A percentile compares a stretch with the other conserved stretches of the same genome.
These are phyloP conservation scores for Candida ortonii DNA, from an alignment of 805 yeast genomes.

Conservation along the genomic window DNA sequence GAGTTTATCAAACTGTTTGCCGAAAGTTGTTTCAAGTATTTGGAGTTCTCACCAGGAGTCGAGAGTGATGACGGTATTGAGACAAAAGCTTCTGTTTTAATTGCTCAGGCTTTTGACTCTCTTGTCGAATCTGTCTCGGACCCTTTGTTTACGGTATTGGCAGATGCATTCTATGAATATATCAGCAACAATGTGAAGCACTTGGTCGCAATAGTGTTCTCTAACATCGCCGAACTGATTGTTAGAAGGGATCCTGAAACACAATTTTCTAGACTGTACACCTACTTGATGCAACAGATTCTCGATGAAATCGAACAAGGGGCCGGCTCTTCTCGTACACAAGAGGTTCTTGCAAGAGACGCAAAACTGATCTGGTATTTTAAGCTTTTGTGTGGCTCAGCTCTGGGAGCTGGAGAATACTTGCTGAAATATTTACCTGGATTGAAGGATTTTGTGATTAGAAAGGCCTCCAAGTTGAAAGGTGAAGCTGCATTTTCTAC, in stretches of 20 bases:
- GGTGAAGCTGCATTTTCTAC: constrained; percentile 65
- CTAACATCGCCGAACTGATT: constrained; percentile 70
- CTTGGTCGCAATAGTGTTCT: constrained; percentile 62
- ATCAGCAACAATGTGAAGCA: constrained; percentile 57
- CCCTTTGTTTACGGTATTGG: constrained; percentile 45
- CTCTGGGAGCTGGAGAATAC: constrained; percentile 62
- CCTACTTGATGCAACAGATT: constrained; percentile 49
- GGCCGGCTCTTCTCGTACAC: constrained; percentile 71
- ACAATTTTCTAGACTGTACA: constrained; percentile 44
- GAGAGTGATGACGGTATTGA: constrained; percentile 51
- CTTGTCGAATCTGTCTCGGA: constrained; percentile 60
- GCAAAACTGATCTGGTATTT: constrained; percentile 70
- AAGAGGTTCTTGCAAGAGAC: constrained; percentile 74
- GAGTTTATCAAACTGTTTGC: constrained; percentile 55
- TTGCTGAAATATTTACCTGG: constrained; percentile 45
- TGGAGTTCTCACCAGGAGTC: constrained; percentile 68
- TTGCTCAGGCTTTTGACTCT: constrained; percentile 39
- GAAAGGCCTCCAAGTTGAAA: constrained; percentile 37
- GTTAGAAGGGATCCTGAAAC: constrained; percentile 58
- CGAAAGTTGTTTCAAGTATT: constrained; percentile 55
- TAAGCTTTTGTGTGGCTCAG: constrained; percentile 63
- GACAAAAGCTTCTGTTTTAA: constrained; percentile 39
- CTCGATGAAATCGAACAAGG: constrained; percentile 72
- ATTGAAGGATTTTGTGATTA: constrained; percentile 47
- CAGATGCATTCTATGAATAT: constrained; percentile 51